Base-by-base conservation (phyloP, 352 stramenopile genomes). In the Phytophthora aleatoria region DNA sequence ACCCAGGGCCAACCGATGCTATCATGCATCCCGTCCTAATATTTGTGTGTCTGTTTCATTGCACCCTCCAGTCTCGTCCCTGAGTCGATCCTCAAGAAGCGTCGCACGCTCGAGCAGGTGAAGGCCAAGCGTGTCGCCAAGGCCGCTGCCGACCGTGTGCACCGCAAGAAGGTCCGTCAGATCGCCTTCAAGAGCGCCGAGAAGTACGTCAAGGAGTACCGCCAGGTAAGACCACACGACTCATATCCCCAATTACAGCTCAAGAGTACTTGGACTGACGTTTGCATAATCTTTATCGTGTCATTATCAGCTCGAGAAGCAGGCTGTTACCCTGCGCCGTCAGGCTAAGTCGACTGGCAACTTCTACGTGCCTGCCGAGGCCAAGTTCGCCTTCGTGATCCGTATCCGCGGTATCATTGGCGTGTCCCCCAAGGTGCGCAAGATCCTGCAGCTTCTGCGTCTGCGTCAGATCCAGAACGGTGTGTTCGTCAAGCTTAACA, bases 401-500 rank as follows among this genome's bases (percentile, higher is more conserved):
- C 96, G 98, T 77, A 99, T 99, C 73, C 95, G 97, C 58, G 98
- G 98, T 99, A 99, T 98, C 89, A 99, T 96, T 53, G 88, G 88
- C 57, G 87, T 96, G 59, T 95, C 88, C 61, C 88, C 88, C 24
- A 96, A 96, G 84, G 87, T 95, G 24, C 88, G 88, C 85, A 99
- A 99, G 91, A 99, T 99, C 70, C 87, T 99, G 86, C 97, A 99
- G 83, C 90, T 99, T 26, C 97, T 99, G 75, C 96, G 98, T 89
- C 92, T 99, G 65, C 96, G 97, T 70, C 98, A 99, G 88, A 98
- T 99, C 87, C 95, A 99, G 93, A 99, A 99, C 83, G 96, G 96
- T 57, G 97, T 98, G 45, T 99, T 99, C 83, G 91, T 99, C 35
- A 98, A 98, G 82, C 90, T 99, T 30, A 99, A 99, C 92, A 98